A percentile compares a stretch with the other conserved stretches of the same genome.
phyloP scores from a whole-genome alignment of 202 grass and related monocot species.

The Musa balbisiana region DNA sequence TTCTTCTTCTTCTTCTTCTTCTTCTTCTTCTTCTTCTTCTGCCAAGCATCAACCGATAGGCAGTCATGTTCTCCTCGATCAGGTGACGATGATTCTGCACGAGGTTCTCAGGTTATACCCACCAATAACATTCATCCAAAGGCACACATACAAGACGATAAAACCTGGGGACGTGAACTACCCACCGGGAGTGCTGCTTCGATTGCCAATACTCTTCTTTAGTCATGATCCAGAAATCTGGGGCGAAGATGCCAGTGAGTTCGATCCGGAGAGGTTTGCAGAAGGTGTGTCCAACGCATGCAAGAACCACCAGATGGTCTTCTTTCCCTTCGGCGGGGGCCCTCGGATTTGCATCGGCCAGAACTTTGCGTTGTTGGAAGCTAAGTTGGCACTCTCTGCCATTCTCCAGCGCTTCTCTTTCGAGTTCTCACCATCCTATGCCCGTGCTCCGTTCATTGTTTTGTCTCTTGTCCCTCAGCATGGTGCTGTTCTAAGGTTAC shows the following conservation, averaged over 20 bases:
- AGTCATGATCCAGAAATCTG: slow-evolving; percentile 46
- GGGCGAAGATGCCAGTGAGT: slow-evolving; percentile 48
- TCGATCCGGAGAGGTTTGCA: slow-evolving; percentile 52
- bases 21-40: too few species aligned
- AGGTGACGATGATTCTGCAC: slow-evolving; percentile 63
- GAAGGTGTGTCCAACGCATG: slow-evolving; percentile 53
- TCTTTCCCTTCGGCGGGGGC: slow-evolving; percentile 53
- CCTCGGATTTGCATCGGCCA: slow-evolving; percentile 56
- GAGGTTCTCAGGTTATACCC: slow-evolving; percentile 71
- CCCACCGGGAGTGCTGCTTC: slow-evolving; percentile 40
- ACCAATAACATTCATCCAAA: slow-evolving; percentile 25
- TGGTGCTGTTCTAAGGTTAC: slow-evolving; percentile 53
- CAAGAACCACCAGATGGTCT: slow-evolving; percentile 29
- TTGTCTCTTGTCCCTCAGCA: slow-evolving; percentile 59
- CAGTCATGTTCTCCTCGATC: neutral
- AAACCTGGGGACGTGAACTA: slow-evolving; percentile 46
- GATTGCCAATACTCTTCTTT: slow-evolving; percentile 39
- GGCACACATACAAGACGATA: slow-evolving; percentile 49
- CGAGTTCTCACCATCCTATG: slow-evolving; percentile 62
- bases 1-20: too few species aligned
- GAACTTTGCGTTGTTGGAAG: slow-evolving; percentile 58
- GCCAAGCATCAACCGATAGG: too few species aligned
- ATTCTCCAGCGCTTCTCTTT: slow-evolving; percentile 59
- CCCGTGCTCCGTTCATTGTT: slow-evolving; percentile 44
- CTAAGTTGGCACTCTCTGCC: slow-evolving; percentile 43